Evolutionary conservation across 2,329 filamentous ascomycete genomes (phyloP), one percentile per base, ranked within the genome.

Genomic region (Aspergillus ruber): DNA sequence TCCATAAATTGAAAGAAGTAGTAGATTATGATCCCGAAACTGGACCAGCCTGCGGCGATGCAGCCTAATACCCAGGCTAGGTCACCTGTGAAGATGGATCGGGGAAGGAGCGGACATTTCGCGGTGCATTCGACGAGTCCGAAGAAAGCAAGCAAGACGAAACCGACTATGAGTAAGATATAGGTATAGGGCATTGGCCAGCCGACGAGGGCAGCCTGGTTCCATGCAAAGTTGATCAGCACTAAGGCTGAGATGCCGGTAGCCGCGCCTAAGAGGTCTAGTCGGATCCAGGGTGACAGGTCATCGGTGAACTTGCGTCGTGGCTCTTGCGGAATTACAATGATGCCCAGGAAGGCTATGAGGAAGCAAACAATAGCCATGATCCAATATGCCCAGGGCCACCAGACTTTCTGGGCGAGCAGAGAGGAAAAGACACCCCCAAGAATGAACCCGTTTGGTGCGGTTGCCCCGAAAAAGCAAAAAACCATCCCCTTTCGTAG

Each of bases 141-240:
- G 57, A 86, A 86, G 2, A 72, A 53, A 0, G 62, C 66, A 1
- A 81, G 60, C 3, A 84, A 64, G 0, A 81, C 29, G 3, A 79
- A 48, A 1, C 82, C 80, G 3, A 82, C 49, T 29, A 83, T 74
- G 1, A 86, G 67, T 1, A 76, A 65, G 0, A 76, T 67, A 48
- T 77, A 75, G 20, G 82, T 70, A 46, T 79, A 79, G 0, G 77
- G 66, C 9, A 71, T 67, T 0, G 66, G 54, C 82, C 81, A 85
- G 2, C 79, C 80, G 4, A 74, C 76, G 1, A 79, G 68, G 0
- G 78, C 74, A 0, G 77, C 80, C 57, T 85, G 80, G 49, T 82
- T 84, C 78, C 79, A 84, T 0, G 80, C 77, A 53, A 85, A 80
- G 59, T 83, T 83, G 67, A 85, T 74, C 21, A 85, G 68, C 0